Conservation (phyloP, 2,329 filamentous ascomycete species). For the Ascochyta lentis region DNA sequence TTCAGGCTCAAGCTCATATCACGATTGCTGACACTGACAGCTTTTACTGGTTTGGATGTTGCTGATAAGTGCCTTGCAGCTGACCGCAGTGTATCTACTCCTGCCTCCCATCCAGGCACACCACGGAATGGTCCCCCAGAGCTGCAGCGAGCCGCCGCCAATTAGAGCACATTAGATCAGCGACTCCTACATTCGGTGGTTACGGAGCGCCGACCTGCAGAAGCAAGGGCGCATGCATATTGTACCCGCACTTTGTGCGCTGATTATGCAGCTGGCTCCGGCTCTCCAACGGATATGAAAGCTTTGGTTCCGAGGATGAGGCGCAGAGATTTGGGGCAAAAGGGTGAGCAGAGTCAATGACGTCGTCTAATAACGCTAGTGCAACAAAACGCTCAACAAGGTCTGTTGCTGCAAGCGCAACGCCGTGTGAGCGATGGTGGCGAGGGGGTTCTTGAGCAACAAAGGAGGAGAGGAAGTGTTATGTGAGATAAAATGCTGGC, state of each 20-base stretch:
- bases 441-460: too few species aligned
- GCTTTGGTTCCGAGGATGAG: not conserved
- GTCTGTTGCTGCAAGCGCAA: too few species aligned
- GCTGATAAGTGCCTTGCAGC: not conserved
- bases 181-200: not conserved
- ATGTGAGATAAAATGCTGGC: too few species aligned
- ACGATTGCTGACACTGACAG: not conserved
- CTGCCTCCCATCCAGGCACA: not conserved
- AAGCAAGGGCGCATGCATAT: conserved; percentile 4
- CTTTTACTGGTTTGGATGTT: not conserved
- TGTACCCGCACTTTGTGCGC: conserved; percentile 3
- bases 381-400: not conserved
- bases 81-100: not conserved
- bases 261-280: conserved; percentile 11
- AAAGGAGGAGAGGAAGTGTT: too few species aligned
- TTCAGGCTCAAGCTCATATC: not conserved
- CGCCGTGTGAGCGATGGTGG: too few species aligned
- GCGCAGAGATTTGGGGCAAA: not conserved
- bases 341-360: conserved; percentile 3
- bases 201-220: conserved; percentile 7
- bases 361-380: not conserved
- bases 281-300: conserved; percentile 28
- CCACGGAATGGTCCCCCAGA: not conserved
- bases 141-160: not conserved
- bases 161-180: not conserved